phyloP scores from a whole-genome alignment of 2,329 filamentous ascomycete genomes.

The Akanthomyces uredinophilus region DNA sequence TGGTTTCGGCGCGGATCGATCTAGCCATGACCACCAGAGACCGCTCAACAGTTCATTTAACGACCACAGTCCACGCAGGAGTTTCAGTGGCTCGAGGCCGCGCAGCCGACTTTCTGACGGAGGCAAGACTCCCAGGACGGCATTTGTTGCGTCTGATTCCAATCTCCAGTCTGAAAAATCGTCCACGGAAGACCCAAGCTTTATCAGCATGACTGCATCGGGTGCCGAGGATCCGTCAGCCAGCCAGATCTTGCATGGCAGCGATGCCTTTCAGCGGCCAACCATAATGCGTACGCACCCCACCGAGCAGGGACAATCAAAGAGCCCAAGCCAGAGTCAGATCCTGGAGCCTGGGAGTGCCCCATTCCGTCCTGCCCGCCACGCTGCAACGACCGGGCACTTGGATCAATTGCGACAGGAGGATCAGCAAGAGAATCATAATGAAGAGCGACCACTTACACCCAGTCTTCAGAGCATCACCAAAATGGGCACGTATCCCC shows the following conservation, averaged over 20 bases:
- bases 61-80: conserved; percentile 48
- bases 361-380: background rate
- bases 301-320: conserved; percentile 47
- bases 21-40: conserved; percentile 44
- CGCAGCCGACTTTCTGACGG: conserved; percentile 43
- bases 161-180: conserved; percentile 56
- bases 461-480: conserved; percentile 48
- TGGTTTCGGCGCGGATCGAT: conserved; percentile 40
- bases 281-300: conserved; percentile 47
- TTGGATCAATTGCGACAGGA: conserved; percentile 5
- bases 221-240: conserved; percentile 75
- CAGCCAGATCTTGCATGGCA: conserved; percentile 83
- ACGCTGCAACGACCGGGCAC: conserved; percentile 13
- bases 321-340: conserved; percentile 18
- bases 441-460: conserved; percentile 22
- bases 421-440: background rate
- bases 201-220: conserved; percentile 65
- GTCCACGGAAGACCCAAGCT: conserved; percentile 65
- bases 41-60: conserved; percentile 35
- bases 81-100: conserved; percentile 57
- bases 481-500: conserved; percentile 65
- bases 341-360: background rate
- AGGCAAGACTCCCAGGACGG: conserved; percentile 31
- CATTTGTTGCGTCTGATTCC: conserved; percentile 66
- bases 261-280: conserved; percentile 81